phyloP scores from a whole-genome alignment of 1,284 basidiomycete species.

The Marasmius fiardii region DNA sequence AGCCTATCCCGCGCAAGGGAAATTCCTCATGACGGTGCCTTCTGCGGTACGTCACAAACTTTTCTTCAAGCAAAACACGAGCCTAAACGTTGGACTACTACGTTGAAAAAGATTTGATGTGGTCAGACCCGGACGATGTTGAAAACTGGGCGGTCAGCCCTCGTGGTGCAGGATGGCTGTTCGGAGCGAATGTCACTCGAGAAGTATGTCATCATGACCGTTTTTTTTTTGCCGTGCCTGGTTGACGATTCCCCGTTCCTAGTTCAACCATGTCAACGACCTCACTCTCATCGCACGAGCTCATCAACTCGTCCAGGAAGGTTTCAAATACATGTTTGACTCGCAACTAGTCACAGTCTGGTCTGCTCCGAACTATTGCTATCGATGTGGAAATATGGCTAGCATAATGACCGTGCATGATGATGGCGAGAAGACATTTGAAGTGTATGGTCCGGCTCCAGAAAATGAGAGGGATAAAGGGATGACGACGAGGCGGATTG shows the following conservation, averaged over 20 bases:
- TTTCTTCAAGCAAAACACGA: background rate
- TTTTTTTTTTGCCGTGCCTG: background rate
- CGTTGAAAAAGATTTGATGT: slow-evolving; percentile 78
- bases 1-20: slow-evolving; percentile 91
- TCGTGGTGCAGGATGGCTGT: slow-evolving; percentile 95
- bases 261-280: slow-evolving; percentile 93
- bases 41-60: slow-evolving; percentile 84
- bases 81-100: background rate
- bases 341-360: slow-evolving; percentile 94
- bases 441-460: slow-evolving; percentile 78
- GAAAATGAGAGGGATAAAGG: slow-evolving; percentile 84
- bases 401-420: slow-evolving; percentile 72
- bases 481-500: slow-evolving; percentile 60
- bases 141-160: slow-evolving; percentile 96
- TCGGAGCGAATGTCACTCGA: slow-evolving; percentile 81
- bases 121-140: slow-evolving; percentile 96
- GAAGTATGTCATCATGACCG: slow-evolving; percentile 51
- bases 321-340: slow-evolving; percentile 98
- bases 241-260: slow-evolving; percentile 3
- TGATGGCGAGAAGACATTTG: slow-evolving; percentile 64
- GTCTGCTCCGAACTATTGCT: slow-evolving; percentile 97
- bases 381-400: slow-evolving; percentile 77
- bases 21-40: slow-evolving; percentile 96
- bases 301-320: slow-evolving; percentile 95
- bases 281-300: slow-evolving; percentile 86